Percentiles rank a stretch among this genome's conserved stretches.
Conservation (phyloP, 2,329 filamentous ascomycete species). For the Periconia sp. region DNA sequence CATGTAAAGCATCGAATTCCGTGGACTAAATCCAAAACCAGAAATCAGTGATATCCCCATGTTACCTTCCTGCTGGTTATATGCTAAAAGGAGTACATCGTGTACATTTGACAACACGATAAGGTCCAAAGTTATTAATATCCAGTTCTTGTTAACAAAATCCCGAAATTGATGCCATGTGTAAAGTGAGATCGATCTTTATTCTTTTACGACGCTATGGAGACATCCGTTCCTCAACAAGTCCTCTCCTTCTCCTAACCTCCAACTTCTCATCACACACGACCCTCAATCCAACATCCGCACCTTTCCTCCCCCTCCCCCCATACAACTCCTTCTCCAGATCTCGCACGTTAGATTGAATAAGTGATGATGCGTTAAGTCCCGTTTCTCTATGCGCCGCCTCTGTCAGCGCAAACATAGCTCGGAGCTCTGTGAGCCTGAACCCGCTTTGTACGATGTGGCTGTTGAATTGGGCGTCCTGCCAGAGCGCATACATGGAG, state of each 20-base stretch:
- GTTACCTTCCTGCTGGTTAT: no score
- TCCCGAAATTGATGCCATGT: no score
- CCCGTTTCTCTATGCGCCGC: constrained; percentile 28
- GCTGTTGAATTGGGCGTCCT: constrained; percentile 33
- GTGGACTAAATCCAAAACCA: no score
- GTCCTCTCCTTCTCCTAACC: not conserved
- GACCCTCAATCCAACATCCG: constrained; percentile 10
- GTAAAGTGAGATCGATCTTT: no score
- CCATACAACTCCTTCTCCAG: constrained; percentile 25
- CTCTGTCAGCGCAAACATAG: constrained; percentile 28
- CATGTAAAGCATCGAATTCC: no score
- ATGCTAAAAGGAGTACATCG: no score
- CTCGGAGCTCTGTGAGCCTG: constrained; percentile 34
- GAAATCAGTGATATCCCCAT: no score
- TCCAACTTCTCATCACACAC: not conserved
- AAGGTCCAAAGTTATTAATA: no score
- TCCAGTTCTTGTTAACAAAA: no score
- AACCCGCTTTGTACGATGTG: constrained; percentile 29
- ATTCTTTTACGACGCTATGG: no score
- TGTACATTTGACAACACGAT: no score
- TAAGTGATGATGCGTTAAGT: constrained; percentile 16
- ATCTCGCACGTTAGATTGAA: constrained; percentile 16
- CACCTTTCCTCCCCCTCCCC: constrained; percentile 7
- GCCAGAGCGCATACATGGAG: constrained; percentile 40
- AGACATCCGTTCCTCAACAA: not conserved